Base-by-base conservation (phyloP, 2,329 filamentous ascomycete species). In the Cordyceps militaris region DNA sequence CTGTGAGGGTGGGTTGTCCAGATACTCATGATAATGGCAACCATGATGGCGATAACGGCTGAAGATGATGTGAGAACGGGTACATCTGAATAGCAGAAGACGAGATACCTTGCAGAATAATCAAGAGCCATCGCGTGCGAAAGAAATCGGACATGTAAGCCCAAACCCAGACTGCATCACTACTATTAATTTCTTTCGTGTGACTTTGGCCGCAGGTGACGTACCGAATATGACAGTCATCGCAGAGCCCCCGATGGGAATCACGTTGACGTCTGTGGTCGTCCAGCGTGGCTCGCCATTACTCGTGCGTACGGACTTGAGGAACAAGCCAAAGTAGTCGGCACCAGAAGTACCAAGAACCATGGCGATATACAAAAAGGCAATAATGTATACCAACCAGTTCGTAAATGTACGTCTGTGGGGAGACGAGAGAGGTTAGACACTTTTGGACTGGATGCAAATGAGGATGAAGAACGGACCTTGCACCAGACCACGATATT, bases 1-100 rank as follows among this genome's bases (percentile, higher is more conserved):
- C 68, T 65, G 2, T 63, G 61, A 0, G 78, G 77, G 28, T 77
- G 70, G 1, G 71, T 64, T 0, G 78, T 80, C 79, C 79, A 81
- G n/a, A 79, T 66, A 23, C 72, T 78, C 76, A 81, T 79, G n/a
- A 75, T 76, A 30, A 80, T 77, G 56, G 71, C 73, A 1, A 75
- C 74, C 3, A 79, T 67, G 3, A 79, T 66, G 1, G 74, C 77
- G 50, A 81, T 78, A 2, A 73, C 52, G 19, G 69, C 74, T 66
- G 13, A 16, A 9, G 3, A 16, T 3, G 11, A 14, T 21, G 24
- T 61, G 11, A 58, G 32, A 28, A 36, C 4, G 9, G 13, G 38
- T 10, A 11, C 4, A 11, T 5, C 23, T 38, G 28, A 60, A 13
- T 56, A 26, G 16, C n/a, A 8, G 11, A 38, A 3, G 40, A 2